Conservation (phyloP, 225 moss, liverwort and hornwort genomes). For the Sphagnum tenellum region DNA sequence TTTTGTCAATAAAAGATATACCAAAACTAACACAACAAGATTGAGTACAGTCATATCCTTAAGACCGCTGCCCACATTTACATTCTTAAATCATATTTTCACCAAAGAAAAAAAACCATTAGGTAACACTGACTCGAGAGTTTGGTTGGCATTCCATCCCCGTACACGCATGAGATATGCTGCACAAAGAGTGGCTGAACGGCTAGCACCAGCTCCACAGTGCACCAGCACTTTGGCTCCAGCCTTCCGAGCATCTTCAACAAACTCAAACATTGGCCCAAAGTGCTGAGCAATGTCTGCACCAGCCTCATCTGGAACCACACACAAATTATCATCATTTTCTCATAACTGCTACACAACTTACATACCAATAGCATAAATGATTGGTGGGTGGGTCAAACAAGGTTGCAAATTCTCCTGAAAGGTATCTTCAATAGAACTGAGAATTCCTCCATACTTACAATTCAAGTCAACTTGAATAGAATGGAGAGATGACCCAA, state of each 20-base stretch:
- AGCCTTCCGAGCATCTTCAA: constrained; percentile 30
- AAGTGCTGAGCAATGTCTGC: constrained; percentile 35
- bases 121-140: constrained; percentile 27
- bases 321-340: neutral
- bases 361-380: neutral
- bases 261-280: constrained; percentile 33
- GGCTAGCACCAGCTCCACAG: constrained; percentile 45
- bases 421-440: too few relatives aligned
- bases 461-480: too few relatives aligned
- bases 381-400: too few relatives aligned
- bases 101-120: too few relatives aligned
- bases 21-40: too few relatives aligned
- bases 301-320: constrained; percentile 34
- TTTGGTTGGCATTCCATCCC: constrained; percentile 25
- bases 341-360: neutral
- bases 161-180: constrained; percentile 43
- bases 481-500: too few relatives aligned
- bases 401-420: too few relatives aligned
- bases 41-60: too few relatives aligned
- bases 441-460: too few relatives aligned
- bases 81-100: too few relatives aligned
- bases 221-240: constrained; percentile 38
- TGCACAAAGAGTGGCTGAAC: constrained; percentile 41
- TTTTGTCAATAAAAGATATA: too few relatives aligned
- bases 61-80: too few relatives aligned